These are phyloP conservation scores for Xylogone sp. DNA, from an alignment of 2,329 filamentous ascomycete genomes.

Conservation along the genomic window DNA sequence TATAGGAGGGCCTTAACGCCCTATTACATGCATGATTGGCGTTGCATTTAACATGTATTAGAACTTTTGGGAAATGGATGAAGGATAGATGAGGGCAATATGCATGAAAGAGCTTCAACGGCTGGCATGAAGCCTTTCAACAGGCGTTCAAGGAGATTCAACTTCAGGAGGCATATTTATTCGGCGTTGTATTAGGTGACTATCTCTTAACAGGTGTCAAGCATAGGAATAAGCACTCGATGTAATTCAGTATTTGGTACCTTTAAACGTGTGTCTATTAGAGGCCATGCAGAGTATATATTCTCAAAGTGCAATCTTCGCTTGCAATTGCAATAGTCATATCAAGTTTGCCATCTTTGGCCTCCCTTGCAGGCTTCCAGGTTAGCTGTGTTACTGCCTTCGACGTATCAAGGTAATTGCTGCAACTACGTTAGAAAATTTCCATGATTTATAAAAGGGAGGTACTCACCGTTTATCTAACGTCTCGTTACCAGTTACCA, in stretches of 20 bases:
- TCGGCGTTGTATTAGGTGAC: not conserved
- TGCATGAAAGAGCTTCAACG: not conserved
- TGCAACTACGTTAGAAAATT: conserved; percentile 20
- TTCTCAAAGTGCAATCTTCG: conserved; percentile 57
- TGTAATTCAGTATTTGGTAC: not conserved
- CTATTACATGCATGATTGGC: conserved; percentile 3
- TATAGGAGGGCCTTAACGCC: too few relatives aligned
- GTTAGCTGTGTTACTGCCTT: conserved; percentile 49
- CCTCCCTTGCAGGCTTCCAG: conserved; percentile 53
- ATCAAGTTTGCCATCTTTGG: conserved; percentile 3
- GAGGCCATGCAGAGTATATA: conserved; percentile 40
- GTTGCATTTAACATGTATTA: conserved; percentile 26
- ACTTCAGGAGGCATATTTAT: not conserved
- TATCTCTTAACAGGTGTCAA: not conserved
- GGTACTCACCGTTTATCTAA: conserved; percentile 17
- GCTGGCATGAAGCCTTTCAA: not conserved
- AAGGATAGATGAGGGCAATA: not conserved
- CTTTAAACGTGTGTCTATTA: not conserved
- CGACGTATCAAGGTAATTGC: conserved; percentile 40
- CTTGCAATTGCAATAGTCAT: conserved; percentile 33
- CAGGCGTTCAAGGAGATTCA: conserved; percentile 5
- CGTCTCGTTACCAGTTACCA: conserved; percentile 14
- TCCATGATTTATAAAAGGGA: not conserved
- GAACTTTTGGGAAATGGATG: not conserved
- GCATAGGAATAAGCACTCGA: not conserved